Evolutionary conservation across 371 early-diverging fungal species (phyloP), one percentile per base, ranked within the genome.

Genomic region (Umbelopsis sp.): DNA sequence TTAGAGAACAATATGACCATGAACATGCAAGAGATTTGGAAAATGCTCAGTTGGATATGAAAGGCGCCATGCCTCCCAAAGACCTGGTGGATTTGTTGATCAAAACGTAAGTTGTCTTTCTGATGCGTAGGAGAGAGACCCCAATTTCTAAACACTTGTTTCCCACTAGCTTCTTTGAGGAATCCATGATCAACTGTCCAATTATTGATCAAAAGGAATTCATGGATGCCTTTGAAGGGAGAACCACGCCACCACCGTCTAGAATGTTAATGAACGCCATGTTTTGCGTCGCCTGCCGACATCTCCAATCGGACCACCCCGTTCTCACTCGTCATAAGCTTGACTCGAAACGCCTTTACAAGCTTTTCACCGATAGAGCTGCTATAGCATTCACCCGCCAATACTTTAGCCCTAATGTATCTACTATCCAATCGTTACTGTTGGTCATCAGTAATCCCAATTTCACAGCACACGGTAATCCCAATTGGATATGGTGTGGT

Each of bases 401-500:
- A 38, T 82, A 80, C 46, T 45, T 83, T 44, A 70, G 69, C 18
- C 79, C 81, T 18, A 75, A 78, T 32, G 68, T 76, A 8, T 67
- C 74, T 1, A 83, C 76, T 2, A 77, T 83, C 29, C 81, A 80
- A 63, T 79, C 81, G 0, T 69, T 83, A n/a, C 64, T 78, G 4
- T 46, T 83, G n/a, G 64, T 83, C 20, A 77, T 74, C 45, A 70
- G 69, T 12, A 78, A 78, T 63, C 83, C 83, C 2, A 75, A 75
- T 14, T 77, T 72, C 38, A 73, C 80, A 7, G 71, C 71, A 18
- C 74, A 68, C 14, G 71, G 75, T 0, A 75, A 80, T 50, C 73
- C 75, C 25, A 79, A 75, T 50, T 83, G 83, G 83, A 76, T 83
- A 35, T 62, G 73, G 20, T 78, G 78, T 18, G 83, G 83, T 16